Evolutionary conservation across 108 stramenopile genomes (phyloP).

Genomic region (Pseudonitzschia multiseries): DNA sequence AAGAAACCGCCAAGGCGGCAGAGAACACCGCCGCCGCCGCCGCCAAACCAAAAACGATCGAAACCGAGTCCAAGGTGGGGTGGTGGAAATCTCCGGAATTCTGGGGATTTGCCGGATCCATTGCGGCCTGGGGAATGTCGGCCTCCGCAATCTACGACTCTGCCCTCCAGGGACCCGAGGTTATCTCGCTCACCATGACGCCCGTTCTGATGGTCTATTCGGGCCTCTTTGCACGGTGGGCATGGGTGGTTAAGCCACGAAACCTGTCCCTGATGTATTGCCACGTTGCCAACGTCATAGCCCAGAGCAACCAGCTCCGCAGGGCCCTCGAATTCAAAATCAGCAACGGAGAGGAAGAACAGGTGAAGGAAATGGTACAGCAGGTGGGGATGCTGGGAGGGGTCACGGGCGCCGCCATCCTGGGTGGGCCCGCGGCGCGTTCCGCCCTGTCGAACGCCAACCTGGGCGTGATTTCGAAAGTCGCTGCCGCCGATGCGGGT

Average conservation of each 20-base stretch:
- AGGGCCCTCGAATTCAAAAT: conserved; percentile 76
- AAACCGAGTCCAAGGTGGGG: not conserved
- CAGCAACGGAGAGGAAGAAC: conserved; percentile 57
- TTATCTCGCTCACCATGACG: conserved; percentile 87
- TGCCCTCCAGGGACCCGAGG: conserved; percentile 66
- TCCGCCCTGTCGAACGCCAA: conserved; percentile 48
- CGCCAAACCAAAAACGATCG: not conserved
- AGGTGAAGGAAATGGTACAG: conserved; percentile 60
- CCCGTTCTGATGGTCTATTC: conserved; percentile 83
- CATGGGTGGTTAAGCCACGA: conserved; percentile 75
- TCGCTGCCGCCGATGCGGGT: conserved; percentile 80
- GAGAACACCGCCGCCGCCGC: not conserved
- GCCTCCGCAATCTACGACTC: conserved; percentile 89
- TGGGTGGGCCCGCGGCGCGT: conserved; percentile 61
- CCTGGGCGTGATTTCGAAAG: conserved; percentile 55
- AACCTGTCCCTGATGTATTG: conserved; percentile 69
- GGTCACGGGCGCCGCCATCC: conserved; percentile 52
- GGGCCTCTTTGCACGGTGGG: conserved; percentile 82
- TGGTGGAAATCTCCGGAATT: conserved; percentile 67
- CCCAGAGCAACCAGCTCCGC: conserved; percentile 81
- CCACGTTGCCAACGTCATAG: conserved; percentile 79
- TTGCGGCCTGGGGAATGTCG: conserved; percentile 91
- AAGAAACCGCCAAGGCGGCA: not conserved
- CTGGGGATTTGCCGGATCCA: conserved; percentile 78
- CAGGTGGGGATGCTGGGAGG: conserved; percentile 71